Percentiles rank a stretch among this genome's conserved stretches.
Conservation (phyloP, 2,329 filamentous ascomycete genomes). For the Didymella arachidicola region DNA sequence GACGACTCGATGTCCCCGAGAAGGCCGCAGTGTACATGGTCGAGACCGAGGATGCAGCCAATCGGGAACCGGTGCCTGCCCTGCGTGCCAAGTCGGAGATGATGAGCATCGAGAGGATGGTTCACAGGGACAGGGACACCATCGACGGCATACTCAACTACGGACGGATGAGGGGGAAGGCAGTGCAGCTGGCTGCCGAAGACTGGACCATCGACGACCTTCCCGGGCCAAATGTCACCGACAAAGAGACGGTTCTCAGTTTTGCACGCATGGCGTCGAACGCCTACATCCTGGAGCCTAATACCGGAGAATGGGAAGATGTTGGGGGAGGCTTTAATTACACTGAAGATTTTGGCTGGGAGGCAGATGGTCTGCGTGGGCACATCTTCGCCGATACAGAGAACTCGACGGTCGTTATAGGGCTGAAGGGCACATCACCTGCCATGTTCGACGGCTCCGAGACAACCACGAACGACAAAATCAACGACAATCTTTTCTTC, state of each 20-base stretch:
- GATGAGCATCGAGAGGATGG: conserved; percentile 78
- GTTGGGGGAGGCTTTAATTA: conserved; percentile 78
- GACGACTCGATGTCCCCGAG: conserved; percentile 73
- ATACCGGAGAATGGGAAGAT: conserved; percentile 78
- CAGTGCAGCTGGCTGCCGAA: conserved; percentile 71
- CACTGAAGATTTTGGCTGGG: conserved; percentile 91
- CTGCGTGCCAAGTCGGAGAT: conserved; percentile 67
- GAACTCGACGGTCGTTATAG: conserved; percentile 89
- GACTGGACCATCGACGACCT: conserved; percentile 87
- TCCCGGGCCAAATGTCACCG: conserved; percentile 79
- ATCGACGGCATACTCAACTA: conserved; percentile 81
- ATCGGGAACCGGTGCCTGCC: conserved; percentile 54
- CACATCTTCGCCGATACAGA: conserved; percentile 89
- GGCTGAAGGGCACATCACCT: conserved; percentile 85
- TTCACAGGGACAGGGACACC: conserved; percentile 76
- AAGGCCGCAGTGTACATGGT: conserved; percentile 69
- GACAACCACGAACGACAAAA: conserved; percentile 95
- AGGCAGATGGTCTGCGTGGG: conserved; percentile 84
- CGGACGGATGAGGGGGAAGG: conserved; percentile 72
- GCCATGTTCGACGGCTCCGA: conserved; percentile 97
- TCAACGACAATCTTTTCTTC: conserved; percentile 98
- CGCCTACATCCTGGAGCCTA: conserved; percentile 80
- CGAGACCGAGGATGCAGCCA: conserved; percentile 60
- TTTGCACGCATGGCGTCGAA: conserved; percentile 89
- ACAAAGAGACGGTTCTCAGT: conserved; percentile 82